These are phyloP conservation scores for Sporothrix protearum DNA, from an alignment of 2,329 filamentous ascomycete genomes.

Conservation along the genomic window DNA sequence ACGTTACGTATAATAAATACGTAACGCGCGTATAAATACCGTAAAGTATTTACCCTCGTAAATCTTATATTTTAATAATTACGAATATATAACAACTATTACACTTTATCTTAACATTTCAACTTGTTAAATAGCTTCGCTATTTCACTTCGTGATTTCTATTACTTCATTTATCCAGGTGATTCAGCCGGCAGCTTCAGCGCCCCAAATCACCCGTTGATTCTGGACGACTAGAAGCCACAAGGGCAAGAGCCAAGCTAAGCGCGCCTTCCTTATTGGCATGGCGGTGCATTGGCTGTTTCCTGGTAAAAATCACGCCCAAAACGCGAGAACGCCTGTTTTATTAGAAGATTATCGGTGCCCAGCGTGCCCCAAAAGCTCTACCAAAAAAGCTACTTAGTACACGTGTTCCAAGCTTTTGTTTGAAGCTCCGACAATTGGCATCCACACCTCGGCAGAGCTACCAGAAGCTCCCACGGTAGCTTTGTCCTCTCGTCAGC, in stretches of 20 bases:
- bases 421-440: background rate
- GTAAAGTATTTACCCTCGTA: too few species aligned
- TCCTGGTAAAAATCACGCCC: background rate
- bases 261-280: constrained; percentile 18
- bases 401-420: constrained; percentile 7
- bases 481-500: background rate
- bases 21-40: too few species aligned
- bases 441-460: too few species aligned
- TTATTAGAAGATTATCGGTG: background rate
- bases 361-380: background rate
- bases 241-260: background rate
- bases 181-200: background rate
- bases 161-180: too few species aligned
- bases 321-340: background rate
- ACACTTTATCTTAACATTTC: too few species aligned
- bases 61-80: too few species aligned
- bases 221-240: background rate
- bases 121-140: too few species aligned
- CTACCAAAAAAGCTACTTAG: background rate
- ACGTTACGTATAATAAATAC: too few species aligned
- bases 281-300: constrained; percentile 7
- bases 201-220: background rate
- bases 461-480: background rate
- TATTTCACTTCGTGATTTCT: too few species aligned
- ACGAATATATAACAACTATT: too few species aligned